These are phyloP conservation scores for Stephania yunnanensis DNA, from an alignment of 164 flowering plant genomes.

Conservation along the genomic window DNA sequence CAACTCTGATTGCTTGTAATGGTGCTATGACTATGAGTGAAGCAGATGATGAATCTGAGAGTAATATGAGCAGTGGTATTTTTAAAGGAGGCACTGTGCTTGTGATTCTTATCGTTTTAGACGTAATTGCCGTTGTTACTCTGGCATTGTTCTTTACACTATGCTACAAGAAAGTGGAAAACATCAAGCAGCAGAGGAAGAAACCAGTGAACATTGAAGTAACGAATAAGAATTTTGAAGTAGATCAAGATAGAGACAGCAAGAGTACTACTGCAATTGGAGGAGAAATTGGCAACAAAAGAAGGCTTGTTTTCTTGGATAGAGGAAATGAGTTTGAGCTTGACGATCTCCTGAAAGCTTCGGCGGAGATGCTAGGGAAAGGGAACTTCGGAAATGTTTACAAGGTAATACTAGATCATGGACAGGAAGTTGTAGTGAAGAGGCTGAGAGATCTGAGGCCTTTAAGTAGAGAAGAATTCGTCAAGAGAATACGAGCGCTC, in stretches of 20 bases:
- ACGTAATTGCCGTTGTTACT: conserved; percentile 24
- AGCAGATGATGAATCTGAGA: background rate
- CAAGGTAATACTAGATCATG: conserved; percentile 36
- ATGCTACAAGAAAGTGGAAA: conserved; percentile 28
- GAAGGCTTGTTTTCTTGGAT: conserved; percentile 35
- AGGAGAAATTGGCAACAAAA: conserved; percentile 11
- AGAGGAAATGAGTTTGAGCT: conserved; percentile 35
- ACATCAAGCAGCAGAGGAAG: conserved; percentile 13
- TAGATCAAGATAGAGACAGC: too few relatives aligned
- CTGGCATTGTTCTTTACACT: conserved; percentile 24
- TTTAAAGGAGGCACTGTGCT: background rate
- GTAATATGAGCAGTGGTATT: background rate
- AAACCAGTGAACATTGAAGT: background rate
- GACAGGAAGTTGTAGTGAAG: conserved; percentile 48
- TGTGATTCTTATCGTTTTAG: conserved; percentile 20
- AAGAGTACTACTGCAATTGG: background rate
- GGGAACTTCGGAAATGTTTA: conserved; percentile 54
- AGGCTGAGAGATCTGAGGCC: conserved; percentile 48
- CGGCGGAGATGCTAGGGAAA: conserved; percentile 61
- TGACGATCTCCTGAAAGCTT: conserved; percentile 49
- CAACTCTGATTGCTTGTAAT: conserved; percentile 17
- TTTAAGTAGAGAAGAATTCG: conserved; percentile 38
- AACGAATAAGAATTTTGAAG: background rate
- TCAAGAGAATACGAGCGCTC: conserved; percentile 31
- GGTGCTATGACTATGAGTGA: background rate